These are phyloP conservation scores for Nicotiana sylvestris DNA, from an alignment of 257 asterid species.

Conservation along the genomic window DNA sequence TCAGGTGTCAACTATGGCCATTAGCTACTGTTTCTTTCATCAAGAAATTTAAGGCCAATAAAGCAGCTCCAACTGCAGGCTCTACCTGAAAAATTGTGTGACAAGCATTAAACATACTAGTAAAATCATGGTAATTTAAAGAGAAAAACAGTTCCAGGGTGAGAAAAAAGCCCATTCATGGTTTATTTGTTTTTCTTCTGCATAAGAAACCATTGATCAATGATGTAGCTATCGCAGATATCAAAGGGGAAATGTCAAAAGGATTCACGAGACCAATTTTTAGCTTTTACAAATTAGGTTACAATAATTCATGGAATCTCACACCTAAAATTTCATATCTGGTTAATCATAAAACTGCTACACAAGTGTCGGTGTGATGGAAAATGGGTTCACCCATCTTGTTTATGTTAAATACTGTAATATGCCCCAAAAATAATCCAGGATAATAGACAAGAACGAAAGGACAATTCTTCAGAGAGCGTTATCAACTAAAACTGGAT, in stretches of 20 bases:
- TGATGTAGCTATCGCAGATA: neutral
- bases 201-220: neutral
- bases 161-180: neutral
- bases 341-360: neutral
- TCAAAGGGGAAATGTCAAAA: neutral
- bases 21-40: constrained; percentile 42
- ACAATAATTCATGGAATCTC: constrained; percentile 3
- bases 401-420: neutral
- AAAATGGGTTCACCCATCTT: neutral
- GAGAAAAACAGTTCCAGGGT: neutral
- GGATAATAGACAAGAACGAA: neutral
- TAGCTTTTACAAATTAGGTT: neutral
- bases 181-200: neutral
- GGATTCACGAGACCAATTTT: neutral
- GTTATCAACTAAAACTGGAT: neutral
- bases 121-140: neutral
- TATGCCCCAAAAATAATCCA: neutral
- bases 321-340: neutral
- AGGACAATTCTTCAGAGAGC: neutral
- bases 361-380: neutral
- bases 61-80: constrained; percentile 94
- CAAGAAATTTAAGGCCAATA: constrained; percentile 66
- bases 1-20: constrained; percentile 41
- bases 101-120: neutral
- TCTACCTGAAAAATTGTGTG: constrained; percentile 45